phyloP scores from a whole-genome alignment of 768 basidiomycete genomes.

The Podaxis rugospora region DNA sequence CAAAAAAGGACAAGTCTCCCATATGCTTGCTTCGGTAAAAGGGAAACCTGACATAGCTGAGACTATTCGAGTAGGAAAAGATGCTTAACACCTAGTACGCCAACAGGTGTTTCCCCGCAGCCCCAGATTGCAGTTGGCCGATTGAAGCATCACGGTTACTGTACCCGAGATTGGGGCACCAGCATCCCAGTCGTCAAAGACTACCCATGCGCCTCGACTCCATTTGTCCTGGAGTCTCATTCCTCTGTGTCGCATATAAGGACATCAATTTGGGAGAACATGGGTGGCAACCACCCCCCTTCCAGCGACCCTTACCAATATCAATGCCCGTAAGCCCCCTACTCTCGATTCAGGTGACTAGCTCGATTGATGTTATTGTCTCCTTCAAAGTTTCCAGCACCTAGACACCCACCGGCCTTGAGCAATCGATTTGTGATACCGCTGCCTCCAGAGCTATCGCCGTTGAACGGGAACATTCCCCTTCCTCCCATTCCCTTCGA shows the following conservation, averaged over 20 bases:
- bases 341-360: too few relatives aligned
- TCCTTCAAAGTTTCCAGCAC: neutral
- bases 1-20: too few relatives aligned
- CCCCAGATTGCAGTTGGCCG: too few relatives aligned
- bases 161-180: too few relatives aligned
- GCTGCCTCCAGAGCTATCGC: slow-evolving; percentile 3
- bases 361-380: neutral
- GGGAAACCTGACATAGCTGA: too few relatives aligned
- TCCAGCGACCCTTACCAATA: neutral
- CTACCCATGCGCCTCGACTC: neutral
- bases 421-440: neutral
- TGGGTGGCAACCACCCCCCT: neutral
- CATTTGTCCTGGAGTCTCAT: neutral
- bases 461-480: neutral
- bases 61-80: too few relatives aligned
- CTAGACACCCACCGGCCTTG: neutral
- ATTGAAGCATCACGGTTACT: too few relatives aligned
- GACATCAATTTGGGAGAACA: neutral
- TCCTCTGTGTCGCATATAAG: neutral
- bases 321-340: neutral
- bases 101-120: too few relatives aligned
- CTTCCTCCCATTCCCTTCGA: slow-evolving; percentile 4
- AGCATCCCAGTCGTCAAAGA: neutral
- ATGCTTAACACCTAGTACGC: too few relatives aligned
- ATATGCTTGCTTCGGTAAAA: too few relatives aligned